Conservation (phyloP, 2,329 filamentous ascomycete species). For the Verticillium nonalfalfae region DNA sequence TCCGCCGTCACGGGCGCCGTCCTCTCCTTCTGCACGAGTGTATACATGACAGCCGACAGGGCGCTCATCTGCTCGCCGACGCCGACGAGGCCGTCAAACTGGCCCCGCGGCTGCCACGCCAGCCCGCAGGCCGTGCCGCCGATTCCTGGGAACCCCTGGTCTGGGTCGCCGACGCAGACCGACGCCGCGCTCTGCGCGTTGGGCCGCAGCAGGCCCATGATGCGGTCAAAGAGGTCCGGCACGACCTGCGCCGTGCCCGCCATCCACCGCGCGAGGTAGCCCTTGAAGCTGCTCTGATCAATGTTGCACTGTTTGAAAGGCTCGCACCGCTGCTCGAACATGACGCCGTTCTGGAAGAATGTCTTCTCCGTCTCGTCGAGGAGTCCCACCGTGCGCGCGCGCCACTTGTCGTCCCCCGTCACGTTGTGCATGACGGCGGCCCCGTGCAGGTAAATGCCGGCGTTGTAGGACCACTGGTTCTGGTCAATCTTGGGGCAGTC, state of each 20-base stretch:
- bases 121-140: slow-evolving; percentile 61
- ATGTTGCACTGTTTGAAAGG: slow-evolving; percentile 52
- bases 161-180: slow-evolving; percentile 41
- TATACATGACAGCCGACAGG: slow-evolving; percentile 56
- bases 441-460: slow-evolving; percentile 58
- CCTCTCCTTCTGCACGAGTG: slow-evolving; percentile 36
- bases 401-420: slow-evolving; percentile 47
- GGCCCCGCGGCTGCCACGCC: slow-evolving; percentile 46
- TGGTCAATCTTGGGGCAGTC: slow-evolving; percentile 47
- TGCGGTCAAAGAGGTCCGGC: slow-evolving; percentile 40
- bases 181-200: slow-evolving; percentile 45
- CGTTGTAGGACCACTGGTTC: slow-evolving; percentile 65
- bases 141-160: slow-evolving; percentile 39
- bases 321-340: slow-evolving; percentile 66
- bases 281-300: slow-evolving; percentile 72
- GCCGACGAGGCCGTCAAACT: slow-evolving; percentile 54
- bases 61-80: slow-evolving; percentile 68
- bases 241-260: slow-evolving; percentile 48
- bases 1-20: slow-evolving; percentile 41
- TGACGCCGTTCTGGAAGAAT: slow-evolving; percentile 52
- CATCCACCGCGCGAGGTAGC: slow-evolving; percentile 65
- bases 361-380: slow-evolving; percentile 40
- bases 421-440: slow-evolving; percentile 57
- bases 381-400: slow-evolving; percentile 52
- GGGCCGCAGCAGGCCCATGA: slow-evolving; percentile 44